These are phyloP conservation scores for Tephrocybe sp. DNA, from an alignment of 768 basidiomycete species.

Conservation along the genomic window DNA sequence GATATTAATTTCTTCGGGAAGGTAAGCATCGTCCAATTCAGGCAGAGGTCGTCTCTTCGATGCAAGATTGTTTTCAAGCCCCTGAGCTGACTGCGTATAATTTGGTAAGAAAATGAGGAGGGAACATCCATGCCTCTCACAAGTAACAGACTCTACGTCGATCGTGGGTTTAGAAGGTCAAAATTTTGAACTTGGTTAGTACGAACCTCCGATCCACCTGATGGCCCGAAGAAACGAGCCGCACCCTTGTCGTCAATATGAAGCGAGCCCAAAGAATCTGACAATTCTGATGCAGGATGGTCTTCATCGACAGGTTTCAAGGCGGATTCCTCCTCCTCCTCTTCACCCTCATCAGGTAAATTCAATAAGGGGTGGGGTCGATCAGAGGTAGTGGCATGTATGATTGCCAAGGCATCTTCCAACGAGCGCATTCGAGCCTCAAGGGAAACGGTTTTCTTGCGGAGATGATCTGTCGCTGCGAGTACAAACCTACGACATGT, in stretches of 20 bases:
- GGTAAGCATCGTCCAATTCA: conserved; percentile 44
- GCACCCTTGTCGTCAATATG: conserved; percentile 42
- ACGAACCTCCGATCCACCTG: conserved; percentile 50
- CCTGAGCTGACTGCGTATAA: conserved; percentile 24
- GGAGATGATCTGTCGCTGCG: conserved; percentile 53
- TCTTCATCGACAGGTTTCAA: conserved; percentile 29
- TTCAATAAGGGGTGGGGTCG: conserved; percentile 43
- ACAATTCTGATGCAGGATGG: conserved; percentile 23
- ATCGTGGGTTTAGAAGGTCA: conserved; percentile 8
- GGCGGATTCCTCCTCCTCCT: conserved; percentile 28
- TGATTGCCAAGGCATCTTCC: conserved; percentile 54
- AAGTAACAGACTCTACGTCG: conserved; percentile 39
- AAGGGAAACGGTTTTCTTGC: conserved; percentile 42
- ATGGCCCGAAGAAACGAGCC: conserved; percentile 46
- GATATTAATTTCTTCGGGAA: conserved; percentile 42
- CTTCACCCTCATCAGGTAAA: conserved; percentile 20
- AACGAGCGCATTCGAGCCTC: conserved; percentile 53
- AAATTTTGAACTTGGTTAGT: neutral
- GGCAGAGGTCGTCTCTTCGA: conserved; percentile 22
- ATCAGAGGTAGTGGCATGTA: conserved; percentile 38
- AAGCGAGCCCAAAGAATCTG: conserved; percentile 42
- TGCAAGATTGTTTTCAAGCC: conserved; percentile 17
- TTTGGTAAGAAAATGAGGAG: neutral
- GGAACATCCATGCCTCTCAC: conserved; percentile 27
- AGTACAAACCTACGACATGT: conserved; percentile 42